Percentiles rank a stretch among this genome's conserved stretches.
These are phyloP conservation scores for Trichodelitschia bisporula DNA, from an alignment of 495 filamentous ascomycete genomes.

Conservation along the genomic window DNA sequence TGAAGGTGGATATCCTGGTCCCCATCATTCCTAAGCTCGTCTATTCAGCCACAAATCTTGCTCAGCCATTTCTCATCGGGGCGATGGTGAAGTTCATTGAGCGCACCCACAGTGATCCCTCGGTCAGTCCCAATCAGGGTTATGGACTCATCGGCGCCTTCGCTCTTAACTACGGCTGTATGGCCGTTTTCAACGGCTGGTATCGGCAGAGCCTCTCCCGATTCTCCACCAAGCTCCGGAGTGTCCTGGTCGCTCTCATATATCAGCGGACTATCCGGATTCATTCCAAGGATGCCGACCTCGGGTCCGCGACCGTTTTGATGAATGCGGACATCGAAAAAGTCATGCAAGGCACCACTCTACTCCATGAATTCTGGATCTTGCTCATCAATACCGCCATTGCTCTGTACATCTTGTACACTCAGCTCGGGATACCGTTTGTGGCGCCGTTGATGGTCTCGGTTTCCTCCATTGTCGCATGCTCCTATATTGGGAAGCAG, in stretches of 20 bases:
- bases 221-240: slow-evolving; percentile 3
- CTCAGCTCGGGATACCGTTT: slow-evolving; percentile 3
- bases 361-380: slow-evolving; percentile 8
- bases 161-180: slow-evolving; percentile 4
- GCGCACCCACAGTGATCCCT: background rate
- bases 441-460: slow-evolving; percentile 2
- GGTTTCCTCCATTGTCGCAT: slow-evolving; percentile 1
- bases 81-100: slow-evolving; percentile 4
- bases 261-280: slow-evolving; percentile 5
- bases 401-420: slow-evolving; percentile 6
- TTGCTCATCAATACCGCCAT: slow-evolving; percentile 2
- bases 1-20: slow-evolving; percentile 3
- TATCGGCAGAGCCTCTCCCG: slow-evolving; percentile 2
- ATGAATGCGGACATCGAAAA: slow-evolving; percentile 11
- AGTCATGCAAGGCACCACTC: slow-evolving; percentile 1
- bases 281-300: slow-evolving; percentile 3
- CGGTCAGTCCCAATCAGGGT: slow-evolving; percentile 2
- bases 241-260: slow-evolving; percentile 4
- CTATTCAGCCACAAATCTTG: slow-evolving; percentile 3
- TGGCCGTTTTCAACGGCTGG: slow-evolving; percentile 5
- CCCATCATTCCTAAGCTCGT: slow-evolving; percentile 6
- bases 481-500: slow-evolving; percentile 3
- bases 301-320: slow-evolving; percentile 7
- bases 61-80: slow-evolving; percentile 7
- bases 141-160: slow-evolving; percentile 7